Conservation (phyloP, 345 rosid genomes). For the Euclidium syriacum region DNA sequence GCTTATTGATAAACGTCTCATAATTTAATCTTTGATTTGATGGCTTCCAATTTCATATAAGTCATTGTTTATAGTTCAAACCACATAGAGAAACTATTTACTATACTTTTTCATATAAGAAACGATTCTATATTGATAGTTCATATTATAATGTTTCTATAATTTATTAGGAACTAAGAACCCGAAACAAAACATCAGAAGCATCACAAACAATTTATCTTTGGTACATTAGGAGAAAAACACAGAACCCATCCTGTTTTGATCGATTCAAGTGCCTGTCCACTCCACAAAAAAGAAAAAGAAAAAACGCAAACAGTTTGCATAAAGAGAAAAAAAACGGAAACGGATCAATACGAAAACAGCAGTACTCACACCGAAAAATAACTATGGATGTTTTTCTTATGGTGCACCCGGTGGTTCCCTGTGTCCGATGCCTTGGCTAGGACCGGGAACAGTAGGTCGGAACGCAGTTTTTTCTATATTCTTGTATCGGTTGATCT, state of each 20-base stretch:
- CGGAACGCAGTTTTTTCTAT: conserved; percentile 28
- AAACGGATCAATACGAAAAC: conserved; percentile 7
- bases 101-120: too few relatives aligned
- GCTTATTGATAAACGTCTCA: too few relatives aligned
- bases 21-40: too few relatives aligned
- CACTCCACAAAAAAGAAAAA: not conserved
- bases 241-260: not conserved
- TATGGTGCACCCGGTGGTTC: conserved; percentile 22
- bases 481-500: conserved; percentile 27
- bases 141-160: too few relatives aligned
- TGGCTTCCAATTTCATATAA: too few relatives aligned
- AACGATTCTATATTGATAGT: too few relatives aligned
- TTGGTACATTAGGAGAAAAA: not conserved
- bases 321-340: conserved; percentile 3
- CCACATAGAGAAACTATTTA: too few relatives aligned
- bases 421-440: conserved; percentile 31
- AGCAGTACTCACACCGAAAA: not conserved
- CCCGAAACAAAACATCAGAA: not conserved
- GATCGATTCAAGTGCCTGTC: not conserved
- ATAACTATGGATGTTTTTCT: not conserved
- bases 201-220: not conserved
- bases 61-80: too few relatives aligned
- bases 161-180: too few relatives aligned
- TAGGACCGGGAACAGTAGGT: conserved; percentile 30
- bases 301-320: not conserved